A percentile compares a stretch with the other conserved stretches of the same genome.
These are phyloP conservation scores for Trichoderma asperelloides DNA, from an alignment of 495 filamentous ascomycete species.

Conservation along the genomic window DNA sequence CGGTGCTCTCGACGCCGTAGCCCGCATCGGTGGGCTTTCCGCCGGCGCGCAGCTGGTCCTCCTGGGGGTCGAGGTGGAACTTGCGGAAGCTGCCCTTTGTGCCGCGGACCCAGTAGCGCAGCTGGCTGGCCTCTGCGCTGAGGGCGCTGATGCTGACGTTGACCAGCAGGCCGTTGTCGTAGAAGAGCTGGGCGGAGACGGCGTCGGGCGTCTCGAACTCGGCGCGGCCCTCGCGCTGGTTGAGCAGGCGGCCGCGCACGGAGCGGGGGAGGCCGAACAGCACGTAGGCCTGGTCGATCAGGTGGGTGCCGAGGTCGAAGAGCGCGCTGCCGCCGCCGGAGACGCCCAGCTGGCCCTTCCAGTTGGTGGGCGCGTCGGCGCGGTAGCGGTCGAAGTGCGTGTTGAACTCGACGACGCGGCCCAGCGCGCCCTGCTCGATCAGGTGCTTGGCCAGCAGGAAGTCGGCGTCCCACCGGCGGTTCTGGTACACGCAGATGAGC, in stretches of 20 bases:
- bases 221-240: slow-evolving; percentile 47
- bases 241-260: slow-evolving; percentile 60
- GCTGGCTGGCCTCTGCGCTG: slow-evolving; percentile 60
- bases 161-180: slow-evolving; percentile 49
- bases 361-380: slow-evolving; percentile 46
- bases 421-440: slow-evolving; percentile 44
- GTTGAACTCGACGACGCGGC: slow-evolving; percentile 70
- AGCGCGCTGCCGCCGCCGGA: slow-evolving; percentile 59
- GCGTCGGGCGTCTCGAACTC: slow-evolving; percentile 53
- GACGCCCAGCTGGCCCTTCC: slow-evolving; percentile 58
- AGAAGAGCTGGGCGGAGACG: slow-evolving; percentile 60
- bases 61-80: slow-evolving; percentile 69
- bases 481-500: slow-evolving; percentile 77
- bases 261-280: slow-evolving; percentile 67
- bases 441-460: slow-evolving; percentile 66
- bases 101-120: slow-evolving; percentile 74
- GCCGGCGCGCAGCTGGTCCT: slow-evolving; percentile 68
- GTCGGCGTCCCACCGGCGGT: slow-evolving; percentile 79
- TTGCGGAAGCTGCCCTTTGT: slow-evolving; percentile 77
- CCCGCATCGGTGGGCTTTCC: slow-evolving; percentile 51
- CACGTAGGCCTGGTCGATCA: slow-evolving; percentile 71
- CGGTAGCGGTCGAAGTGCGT: slow-evolving; percentile 80
- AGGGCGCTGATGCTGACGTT: slow-evolving; percentile 63
- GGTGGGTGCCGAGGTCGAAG: slow-evolving; percentile 78
- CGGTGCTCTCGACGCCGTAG: slow-evolving; percentile 55